Conservation (phyloP, 140 eudicot species). For the Flaveria floridana region DNA sequence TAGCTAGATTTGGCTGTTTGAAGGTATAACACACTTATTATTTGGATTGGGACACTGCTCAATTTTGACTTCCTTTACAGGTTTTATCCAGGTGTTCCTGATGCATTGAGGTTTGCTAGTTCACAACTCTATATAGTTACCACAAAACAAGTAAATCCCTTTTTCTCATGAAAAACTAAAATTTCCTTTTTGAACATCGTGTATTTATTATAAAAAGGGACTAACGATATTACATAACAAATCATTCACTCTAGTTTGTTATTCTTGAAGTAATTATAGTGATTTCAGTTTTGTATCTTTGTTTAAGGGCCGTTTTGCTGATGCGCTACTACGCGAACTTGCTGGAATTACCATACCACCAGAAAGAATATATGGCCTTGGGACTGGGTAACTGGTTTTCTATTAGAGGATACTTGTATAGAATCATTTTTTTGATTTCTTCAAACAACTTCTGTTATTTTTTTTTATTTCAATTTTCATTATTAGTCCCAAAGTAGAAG, state of each 20-base stretch:
- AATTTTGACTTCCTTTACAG: constrained; percentile 39
- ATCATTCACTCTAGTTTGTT: neutral
- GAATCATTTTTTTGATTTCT: constrained; percentile 1
- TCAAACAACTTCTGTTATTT: neutral
- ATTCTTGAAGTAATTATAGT: constrained; percentile 13
- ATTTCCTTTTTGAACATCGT: neutral
- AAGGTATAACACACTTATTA: neutral
- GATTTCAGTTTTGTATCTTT: neutral
- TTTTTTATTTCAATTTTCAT: constrained; percentile 3
- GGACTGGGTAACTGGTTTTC: constrained; percentile 63
- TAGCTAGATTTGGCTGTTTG: neutral
- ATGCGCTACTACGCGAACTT: constrained; percentile 76
- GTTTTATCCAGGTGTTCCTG: constrained; percentile 95
- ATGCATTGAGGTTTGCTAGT: constrained; percentile 93
- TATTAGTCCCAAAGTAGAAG: constrained; percentile 91
- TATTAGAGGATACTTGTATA: neutral
- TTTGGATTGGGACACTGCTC: neutral
- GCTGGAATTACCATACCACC: constrained; percentile 89
- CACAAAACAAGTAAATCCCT: constrained; percentile 72
- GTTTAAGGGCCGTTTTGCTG: constrained; percentile 81
- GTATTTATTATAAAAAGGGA: neutral
- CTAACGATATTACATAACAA: neutral
- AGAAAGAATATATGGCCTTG: constrained; percentile 87
- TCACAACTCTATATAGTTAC: constrained; percentile 85
- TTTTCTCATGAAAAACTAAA: neutral